Evolutionary conservation across 306 rosid genomes (phyloP).

Genomic region (Datisca glomerata): DNA sequence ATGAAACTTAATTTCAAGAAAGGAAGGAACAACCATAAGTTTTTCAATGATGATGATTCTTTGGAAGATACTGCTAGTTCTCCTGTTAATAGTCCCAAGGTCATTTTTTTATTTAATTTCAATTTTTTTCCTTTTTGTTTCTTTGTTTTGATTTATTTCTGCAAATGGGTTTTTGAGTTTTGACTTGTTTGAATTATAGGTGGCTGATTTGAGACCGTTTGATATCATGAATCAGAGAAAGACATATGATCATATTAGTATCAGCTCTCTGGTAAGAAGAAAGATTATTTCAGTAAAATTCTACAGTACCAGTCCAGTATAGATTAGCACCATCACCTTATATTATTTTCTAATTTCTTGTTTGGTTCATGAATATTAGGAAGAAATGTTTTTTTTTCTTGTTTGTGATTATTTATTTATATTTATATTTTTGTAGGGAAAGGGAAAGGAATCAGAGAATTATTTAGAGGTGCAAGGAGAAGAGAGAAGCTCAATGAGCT

Average conservation of each 20-base stretch:
- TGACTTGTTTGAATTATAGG: constrained; percentile 19
- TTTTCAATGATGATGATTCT: constrained; percentile 46
- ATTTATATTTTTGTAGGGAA: too few relatives aligned
- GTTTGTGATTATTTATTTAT: too few relatives aligned
- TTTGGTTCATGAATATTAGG: too few relatives aligned
- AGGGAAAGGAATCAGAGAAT: too few relatives aligned
- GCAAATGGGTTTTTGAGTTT: neutral
- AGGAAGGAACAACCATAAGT: constrained; percentile 27
- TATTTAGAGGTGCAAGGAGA: too few relatives aligned
- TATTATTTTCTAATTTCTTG: too few relatives aligned
- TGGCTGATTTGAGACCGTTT: constrained; percentile 33
- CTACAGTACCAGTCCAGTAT: too few relatives aligned
- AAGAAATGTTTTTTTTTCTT: too few relatives aligned
- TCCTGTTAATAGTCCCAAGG: constrained; percentile 91
- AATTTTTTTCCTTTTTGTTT: neutral
- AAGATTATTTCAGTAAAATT: too few relatives aligned
- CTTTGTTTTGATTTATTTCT: neutral
- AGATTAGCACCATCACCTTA: too few relatives aligned
- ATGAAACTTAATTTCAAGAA: constrained; percentile 43
- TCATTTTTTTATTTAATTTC: neutral
- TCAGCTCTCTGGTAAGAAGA: constrained; percentile 48
- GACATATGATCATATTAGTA: constrained; percentile 26
- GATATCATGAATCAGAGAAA: constrained; percentile 36
- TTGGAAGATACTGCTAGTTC: constrained; percentile 96
- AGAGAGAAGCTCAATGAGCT: constrained; percentile 14